These are phyloP conservation scores for Thalassiosira profunda DNA, from an alignment of 108 stramenopile genomes.

Conservation along the genomic window DNA sequence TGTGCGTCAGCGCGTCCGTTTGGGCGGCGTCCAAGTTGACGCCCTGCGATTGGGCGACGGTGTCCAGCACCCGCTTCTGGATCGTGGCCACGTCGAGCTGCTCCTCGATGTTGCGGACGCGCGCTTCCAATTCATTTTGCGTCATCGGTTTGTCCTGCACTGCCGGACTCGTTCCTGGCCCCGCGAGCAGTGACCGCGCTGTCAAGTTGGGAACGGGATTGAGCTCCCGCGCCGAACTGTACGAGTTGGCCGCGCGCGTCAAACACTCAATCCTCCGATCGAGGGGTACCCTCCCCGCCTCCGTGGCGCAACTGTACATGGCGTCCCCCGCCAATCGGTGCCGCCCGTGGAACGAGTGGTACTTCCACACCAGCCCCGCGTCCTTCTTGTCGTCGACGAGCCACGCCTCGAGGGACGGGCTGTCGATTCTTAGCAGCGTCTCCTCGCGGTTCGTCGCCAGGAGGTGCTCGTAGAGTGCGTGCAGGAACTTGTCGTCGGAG, in stretches of 20 bases:
- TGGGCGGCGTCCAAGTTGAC: slow-evolving; percentile 44
- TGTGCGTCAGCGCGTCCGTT: slow-evolving; percentile 45
- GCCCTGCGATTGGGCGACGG: slow-evolving; percentile 57
- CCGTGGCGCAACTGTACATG: slow-evolving; percentile 55
- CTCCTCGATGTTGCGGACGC: slow-evolving; percentile 53
- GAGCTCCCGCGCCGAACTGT: slow-evolving; percentile 37
- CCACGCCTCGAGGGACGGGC: slow-evolving; percentile 75
- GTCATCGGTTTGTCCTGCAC: slow-evolving; percentile 22
- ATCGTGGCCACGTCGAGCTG: slow-evolving; percentile 72
- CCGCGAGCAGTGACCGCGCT: too few relatives aligned
- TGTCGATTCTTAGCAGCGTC: slow-evolving; percentile 70
- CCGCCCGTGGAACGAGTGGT: slow-evolving; percentile 73
- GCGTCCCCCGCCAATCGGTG: slow-evolving; percentile 70
- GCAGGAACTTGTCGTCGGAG: slow-evolving; percentile 65
- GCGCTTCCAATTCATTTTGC: slow-evolving; percentile 31
- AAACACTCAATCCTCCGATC: slow-evolving; percentile 75
- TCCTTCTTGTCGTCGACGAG: slow-evolving; percentile 55
- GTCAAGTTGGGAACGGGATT: slow-evolving; percentile 1
- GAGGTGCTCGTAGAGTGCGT: slow-evolving; percentile 70
- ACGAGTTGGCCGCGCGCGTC: slow-evolving; percentile 65
- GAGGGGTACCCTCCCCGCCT: slow-evolving; percentile 42
- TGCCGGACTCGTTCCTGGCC: neutral
- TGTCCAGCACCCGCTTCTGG: slow-evolving; percentile 67
- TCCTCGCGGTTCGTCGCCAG: slow-evolving; percentile 63
- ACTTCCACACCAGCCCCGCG: slow-evolving; percentile 64